Percentiles rank a stretch among this genome's conserved stretches.
Conservation (phyloP, 805 yeast genomes). For the Candida manassasensis region DNA sequence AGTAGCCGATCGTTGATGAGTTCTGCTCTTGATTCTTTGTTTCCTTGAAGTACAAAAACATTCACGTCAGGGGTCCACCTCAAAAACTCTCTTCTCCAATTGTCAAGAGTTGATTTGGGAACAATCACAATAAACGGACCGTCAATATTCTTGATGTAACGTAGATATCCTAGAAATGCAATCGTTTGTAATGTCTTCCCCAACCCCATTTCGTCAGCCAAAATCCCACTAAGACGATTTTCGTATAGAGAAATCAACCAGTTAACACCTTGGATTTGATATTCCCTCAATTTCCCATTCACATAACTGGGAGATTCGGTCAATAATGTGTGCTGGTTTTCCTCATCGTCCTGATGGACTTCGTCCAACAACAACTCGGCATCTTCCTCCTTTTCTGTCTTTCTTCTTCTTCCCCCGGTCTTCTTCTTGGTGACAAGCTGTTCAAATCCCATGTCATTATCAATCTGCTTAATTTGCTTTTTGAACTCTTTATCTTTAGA, state of each 20-base stretch:
- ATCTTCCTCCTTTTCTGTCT: constrained; percentile 94
- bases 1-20: constrained; percentile 57
- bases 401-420: constrained; percentile 55
- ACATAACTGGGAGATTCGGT: constrained; percentile 82
- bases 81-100: constrained; percentile 92
- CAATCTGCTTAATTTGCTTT: constrained; percentile 53
- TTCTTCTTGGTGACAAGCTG: constrained; percentile 17
- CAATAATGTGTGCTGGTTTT: constrained; percentile 58
- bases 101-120: constrained; percentile 92
- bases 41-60: constrained; percentile 82
- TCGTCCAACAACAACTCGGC: constrained; percentile 85
- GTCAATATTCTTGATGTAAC: constrained; percentile 70
- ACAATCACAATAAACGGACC: constrained; percentile 93
- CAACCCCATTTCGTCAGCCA: constrained; percentile 98
- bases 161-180: constrained; percentile 81
- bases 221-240: constrained; percentile 82
- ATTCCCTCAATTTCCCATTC: constrained; percentile 77
- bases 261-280: constrained; percentile 91
- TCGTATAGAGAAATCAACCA: constrained; percentile 91
- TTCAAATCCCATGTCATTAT: constrained; percentile 41
- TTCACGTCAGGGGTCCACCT: constrained; percentile 96
- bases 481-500: constrained; percentile 54
- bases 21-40: constrained; percentile 69
- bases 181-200: constrained; percentile 96
- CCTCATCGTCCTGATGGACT: constrained; percentile 47